These are phyloP conservation scores for Thinopyrum elongatum DNA, from an alignment of 176 grass and related monocot species.

Conservation along the genomic window DNA sequence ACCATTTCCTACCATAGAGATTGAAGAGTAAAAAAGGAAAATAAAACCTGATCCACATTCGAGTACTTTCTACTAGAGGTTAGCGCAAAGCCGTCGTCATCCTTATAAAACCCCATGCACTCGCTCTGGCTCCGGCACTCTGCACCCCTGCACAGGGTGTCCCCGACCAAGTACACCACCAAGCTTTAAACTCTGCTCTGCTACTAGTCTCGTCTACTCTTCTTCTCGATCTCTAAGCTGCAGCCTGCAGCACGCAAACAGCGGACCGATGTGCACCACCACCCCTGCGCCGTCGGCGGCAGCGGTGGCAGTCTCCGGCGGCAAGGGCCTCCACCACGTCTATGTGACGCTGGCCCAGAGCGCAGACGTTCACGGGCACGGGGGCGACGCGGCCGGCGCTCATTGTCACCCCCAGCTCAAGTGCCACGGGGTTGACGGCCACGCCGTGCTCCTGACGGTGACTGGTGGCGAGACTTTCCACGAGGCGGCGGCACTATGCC, in stretches of 20 bases:
- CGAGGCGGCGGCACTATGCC: conserved; percentile 64
- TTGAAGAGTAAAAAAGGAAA: neutral
- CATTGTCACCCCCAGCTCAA: neutral
- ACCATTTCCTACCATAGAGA: neutral
- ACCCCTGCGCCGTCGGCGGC: conserved; percentile 21
- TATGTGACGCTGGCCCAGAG: conserved; percentile 41
- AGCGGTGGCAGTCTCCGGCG: neutral
- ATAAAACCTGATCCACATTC: neutral
- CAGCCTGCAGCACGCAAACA: neutral
- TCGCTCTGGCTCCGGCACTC: neutral
- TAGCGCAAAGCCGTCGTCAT: conserved; percentile 12
- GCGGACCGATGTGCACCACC: conserved; percentile 54
- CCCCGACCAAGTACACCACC: conserved; percentile 30
- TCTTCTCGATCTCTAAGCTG: conserved; percentile 8
- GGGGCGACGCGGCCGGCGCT: neutral
- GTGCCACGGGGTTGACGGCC: neutral
- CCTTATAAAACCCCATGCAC: conserved; percentile 49
- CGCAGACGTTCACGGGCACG: neutral
- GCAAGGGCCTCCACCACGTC: conserved; percentile 32
- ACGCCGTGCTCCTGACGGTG: neutral
- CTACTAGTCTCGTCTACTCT: conserved; percentile 6
- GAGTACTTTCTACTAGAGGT: neutral
- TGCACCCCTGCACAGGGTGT: conserved; percentile 21
- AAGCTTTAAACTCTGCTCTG: conserved; percentile 2
- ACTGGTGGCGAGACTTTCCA: conserved; percentile 18